Base-by-base conservation (phyloP, 2,329 filamentous ascomycete species). In the Daldinia eschscholtzii region DNA sequence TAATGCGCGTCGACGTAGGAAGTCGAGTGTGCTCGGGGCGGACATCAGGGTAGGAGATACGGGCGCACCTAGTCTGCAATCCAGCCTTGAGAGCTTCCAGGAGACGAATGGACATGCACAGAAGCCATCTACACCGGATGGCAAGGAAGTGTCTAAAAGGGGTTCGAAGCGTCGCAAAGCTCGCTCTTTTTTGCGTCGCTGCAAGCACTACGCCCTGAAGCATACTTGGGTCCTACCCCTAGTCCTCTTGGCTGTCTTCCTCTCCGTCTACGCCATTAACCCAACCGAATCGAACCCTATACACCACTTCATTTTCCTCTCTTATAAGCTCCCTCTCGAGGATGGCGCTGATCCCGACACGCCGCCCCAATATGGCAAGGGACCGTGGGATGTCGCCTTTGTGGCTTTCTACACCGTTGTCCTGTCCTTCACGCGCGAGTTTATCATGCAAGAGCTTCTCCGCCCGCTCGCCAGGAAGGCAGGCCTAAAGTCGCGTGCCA, bases 341-440 rank as follows among this genome's bases (percentile, higher is more conserved):
- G 78, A 80, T 65, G 79, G 74, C 44, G 79, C 79, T 62, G 77
- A 74, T 66, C 78, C 81, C 20, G 80, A 80, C 61, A 81, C 83
- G 75, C 80, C 86, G 75, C 67, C 84, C 18, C 92, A 94, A 77
- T 98, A 97, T 82, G 94, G 91, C 79, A 98, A 98, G 80, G 94
- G 94, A n/a, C 85, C 81, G 44, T 92, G 91, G 84, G 94, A 98
- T 79, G 85, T 97, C 61, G 92, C 92, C 48, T 95, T 98, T 76
- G 93, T 98, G 61, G 83, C 84, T 66, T 98, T 98, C 83, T 98
- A 98, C 82, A 95, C 89, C 44, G 83, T 98, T 64, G 91, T 98
- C 23, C 87, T 98, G 68, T 94, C 92, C 68, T 98, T 98, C 80
- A 97, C 93, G 10, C 93, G 94, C 78, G 94, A 98, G 80, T 97